Conservation (phyloP, 1,284 basidiomycete genomes). For the Athelia psychrophila region DNA sequence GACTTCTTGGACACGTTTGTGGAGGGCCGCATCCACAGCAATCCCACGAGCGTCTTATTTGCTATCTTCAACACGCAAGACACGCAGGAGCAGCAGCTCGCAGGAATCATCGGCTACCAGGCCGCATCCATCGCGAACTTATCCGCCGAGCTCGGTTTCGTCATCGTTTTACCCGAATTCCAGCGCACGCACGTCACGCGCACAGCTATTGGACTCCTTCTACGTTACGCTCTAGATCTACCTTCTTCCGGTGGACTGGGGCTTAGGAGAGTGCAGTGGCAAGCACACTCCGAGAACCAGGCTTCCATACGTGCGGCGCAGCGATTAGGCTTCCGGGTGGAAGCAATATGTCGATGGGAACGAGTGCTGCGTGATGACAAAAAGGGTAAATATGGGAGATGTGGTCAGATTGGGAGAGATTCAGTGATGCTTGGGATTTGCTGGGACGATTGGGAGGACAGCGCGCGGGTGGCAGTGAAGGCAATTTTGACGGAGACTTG, state of each 20-base stretch:
- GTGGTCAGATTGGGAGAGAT: conserved; percentile 17
- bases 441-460: conserved; percentile 30
- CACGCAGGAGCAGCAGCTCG: not conserved
- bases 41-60: not conserved
- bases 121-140: not conserved
- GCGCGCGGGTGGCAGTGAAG: not conserved
- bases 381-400: too few species aligned
- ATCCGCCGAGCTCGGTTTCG: not conserved
- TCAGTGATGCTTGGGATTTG: conserved; percentile 23
- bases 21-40: not conserved
- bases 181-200: conserved; percentile 33
- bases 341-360: conserved; percentile 30
- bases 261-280: conserved; percentile 35
- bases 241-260: conserved; percentile 17
- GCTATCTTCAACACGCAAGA: not conserved
- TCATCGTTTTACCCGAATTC: not conserved
- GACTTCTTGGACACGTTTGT: not conserved
- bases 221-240: conserved; percentile 23
- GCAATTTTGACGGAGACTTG: too few species aligned
- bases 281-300: conserved; percentile 27
- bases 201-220: conserved; percentile 28
- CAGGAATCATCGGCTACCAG: not conserved
- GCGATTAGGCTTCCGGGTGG: conserved; percentile 30
- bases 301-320: conserved; percentile 26
- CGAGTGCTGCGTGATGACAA: conserved; percentile 14